Percentiles rank a stretch among this genome's conserved stretches.
Conservation (phyloP, 2,329 filamentous ascomycete genomes). For the Cladosporium sp. region DNA sequence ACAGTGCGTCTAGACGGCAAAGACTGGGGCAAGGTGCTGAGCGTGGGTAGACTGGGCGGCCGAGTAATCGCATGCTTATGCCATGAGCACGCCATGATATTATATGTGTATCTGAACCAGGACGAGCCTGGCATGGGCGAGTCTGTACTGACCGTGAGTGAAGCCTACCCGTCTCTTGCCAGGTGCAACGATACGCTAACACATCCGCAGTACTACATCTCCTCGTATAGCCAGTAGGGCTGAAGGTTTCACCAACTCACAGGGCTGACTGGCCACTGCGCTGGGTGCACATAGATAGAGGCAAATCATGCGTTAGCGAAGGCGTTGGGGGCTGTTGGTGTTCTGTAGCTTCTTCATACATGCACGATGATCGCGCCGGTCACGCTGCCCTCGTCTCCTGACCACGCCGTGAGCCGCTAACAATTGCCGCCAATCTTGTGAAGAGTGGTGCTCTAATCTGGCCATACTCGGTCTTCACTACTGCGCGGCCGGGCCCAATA, state of each 20-base stretch:
- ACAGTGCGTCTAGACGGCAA: constrained; percentile 86
- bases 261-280: constrained; percentile 5
- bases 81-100: constrained; percentile 72
- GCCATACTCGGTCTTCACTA: background rate
- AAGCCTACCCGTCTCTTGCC: background rate
- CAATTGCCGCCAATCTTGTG: background rate
- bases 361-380: background rate
- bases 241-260: background rate
- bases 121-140: constrained; percentile 67
- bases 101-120: constrained; percentile 76
- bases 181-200: constrained; percentile 19
- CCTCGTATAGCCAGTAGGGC: constrained; percentile 47
- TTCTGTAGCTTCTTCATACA: constrained; percentile 9
- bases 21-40: constrained; percentile 93
- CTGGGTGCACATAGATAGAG: background rate
- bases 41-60: constrained; percentile 82
- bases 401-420: background rate
- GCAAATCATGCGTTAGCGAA: constrained; percentile 12
- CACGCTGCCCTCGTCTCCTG: background rate
- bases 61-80: constrained; percentile 90
- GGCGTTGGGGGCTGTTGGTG: constrained; percentile 7
- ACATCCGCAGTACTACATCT: constrained; percentile 52
- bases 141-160: constrained; percentile 68
- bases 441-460: background rate
- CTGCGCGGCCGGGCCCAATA: background rate